These are phyloP conservation scores for Salvia splendens DNA, from an alignment of 257 asterid species.

Conservation along the genomic window DNA sequence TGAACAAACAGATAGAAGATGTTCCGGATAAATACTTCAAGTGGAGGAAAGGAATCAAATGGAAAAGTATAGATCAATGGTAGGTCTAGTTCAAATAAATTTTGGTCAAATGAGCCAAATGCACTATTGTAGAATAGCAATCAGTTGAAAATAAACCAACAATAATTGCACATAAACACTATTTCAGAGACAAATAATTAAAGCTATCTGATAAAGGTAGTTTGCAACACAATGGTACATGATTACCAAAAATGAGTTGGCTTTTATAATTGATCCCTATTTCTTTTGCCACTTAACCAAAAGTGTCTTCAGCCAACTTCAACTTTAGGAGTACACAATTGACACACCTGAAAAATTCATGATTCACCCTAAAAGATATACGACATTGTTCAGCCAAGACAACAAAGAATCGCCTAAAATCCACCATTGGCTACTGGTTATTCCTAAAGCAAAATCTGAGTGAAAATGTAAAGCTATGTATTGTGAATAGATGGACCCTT, in stretches of 20 bases:
- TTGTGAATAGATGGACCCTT: not conserved
- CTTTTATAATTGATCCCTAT: not conserved
- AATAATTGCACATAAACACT: slow-evolving; percentile 8
- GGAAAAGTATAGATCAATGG: slow-evolving; percentile 7
- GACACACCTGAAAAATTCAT: not conserved
- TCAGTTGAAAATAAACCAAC: not conserved
- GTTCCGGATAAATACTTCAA: not conserved
- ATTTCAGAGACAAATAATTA: not conserved
- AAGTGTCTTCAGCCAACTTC: not conserved
- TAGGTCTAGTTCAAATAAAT: slow-evolving; percentile 4
- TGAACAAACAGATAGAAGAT: not conserved
- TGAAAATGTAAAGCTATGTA: not conserved
- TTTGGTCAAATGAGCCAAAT: not conserved
- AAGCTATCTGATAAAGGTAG: not conserved
- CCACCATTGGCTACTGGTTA: slow-evolving; percentile 16
- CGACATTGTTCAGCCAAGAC: not conserved
- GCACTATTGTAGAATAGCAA: not conserved
- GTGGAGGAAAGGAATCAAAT: slow-evolving; percentile 4
- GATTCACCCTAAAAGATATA: slow-evolving; percentile 1
- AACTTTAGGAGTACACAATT: not conserved
- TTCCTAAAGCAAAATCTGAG: slow-evolving; percentile 12
- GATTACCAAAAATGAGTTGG: not conserved
- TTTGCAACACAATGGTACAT: not conserved
- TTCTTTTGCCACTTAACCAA: slow-evolving; percentile 8
- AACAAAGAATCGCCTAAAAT: slow-evolving; percentile 4